Base-by-base conservation (phyloP, 2,329 filamentous ascomycete species). In the Arthrinium phaeospermum region DNA sequence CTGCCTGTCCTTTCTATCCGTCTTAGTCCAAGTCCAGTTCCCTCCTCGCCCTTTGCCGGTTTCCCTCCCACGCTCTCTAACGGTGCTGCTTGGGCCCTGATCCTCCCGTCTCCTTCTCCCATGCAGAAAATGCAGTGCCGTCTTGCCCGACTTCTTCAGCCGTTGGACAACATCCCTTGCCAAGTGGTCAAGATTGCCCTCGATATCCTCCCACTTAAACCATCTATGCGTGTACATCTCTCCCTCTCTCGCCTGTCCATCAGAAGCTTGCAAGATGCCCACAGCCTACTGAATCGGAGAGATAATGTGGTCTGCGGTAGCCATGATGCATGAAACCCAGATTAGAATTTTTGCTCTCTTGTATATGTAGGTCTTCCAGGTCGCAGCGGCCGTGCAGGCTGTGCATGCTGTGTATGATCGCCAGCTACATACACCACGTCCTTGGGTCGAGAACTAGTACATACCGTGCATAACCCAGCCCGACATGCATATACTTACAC, bases 251-350 rank as follows among this genome's bases (percentile, higher is more conserved):
- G 57, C 57, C 19, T 64, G 57, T 13, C 19, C 10, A 64, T 37
- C 4, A 12, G 19, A 37, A 64, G 30, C 57, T n/a, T 64, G 34
- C 34, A 41, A 64, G 34, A 41, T 24, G 57, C 57, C 19, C 57
- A 64, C 57, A 64, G 57, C 57, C 57, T 64, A 64, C 57, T 41
- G 34, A 64, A 64, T 64, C 57, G 57, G 57, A 64, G 57, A 64
- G 57, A 41, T 64, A 64, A 64, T 37, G 57, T 64, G 34, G 57
- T 24, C 34, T 34, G 22, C 57, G 34, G 57, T 22, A 64, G n/a
- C 34, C 30, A 14, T 64, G n/a, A 37, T 37, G 22, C 57, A 41
- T 41, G 57, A 64, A n/a, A 64, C 34, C 34, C 57, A 64, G 57
- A 64, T 64, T 41, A 64, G 57, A 37, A 64, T 64, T 19, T 64